Conservation (phyloP, 2,329 filamentous ascomycete species). For the Ascochyta lentis region DNA sequence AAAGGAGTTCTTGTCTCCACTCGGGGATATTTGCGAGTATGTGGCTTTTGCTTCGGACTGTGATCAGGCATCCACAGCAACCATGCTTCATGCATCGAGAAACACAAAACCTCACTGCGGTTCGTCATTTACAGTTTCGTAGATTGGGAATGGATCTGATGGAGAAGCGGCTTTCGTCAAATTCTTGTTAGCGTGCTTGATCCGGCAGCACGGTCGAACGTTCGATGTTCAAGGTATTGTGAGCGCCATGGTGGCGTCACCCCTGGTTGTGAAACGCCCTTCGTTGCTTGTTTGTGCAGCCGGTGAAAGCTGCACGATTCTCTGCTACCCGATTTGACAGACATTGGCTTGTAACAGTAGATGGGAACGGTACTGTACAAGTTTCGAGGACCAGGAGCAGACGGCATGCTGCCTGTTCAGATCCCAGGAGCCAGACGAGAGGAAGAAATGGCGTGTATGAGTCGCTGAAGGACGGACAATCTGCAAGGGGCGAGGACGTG, state of each 20-base stretch:
- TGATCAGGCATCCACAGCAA: too few species aligned
- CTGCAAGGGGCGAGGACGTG: neutral
- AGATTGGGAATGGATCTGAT: neutral
- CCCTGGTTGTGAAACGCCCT: slow-evolving; percentile 1
- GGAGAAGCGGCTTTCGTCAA: neutral
- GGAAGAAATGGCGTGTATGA: neutral
- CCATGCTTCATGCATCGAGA: neutral
- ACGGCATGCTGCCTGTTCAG: neutral
- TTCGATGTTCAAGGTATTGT: neutral
- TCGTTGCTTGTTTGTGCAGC: too few species aligned
- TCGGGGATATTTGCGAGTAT: neutral
- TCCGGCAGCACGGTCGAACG: neutral
- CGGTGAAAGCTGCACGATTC: too few species aligned
- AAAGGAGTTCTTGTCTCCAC: neutral
- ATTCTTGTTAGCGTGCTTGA: neutral
- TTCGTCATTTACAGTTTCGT: too few species aligned
- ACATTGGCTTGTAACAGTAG: too few species aligned
- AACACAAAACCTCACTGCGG: neutral
- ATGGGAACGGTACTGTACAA: too few species aligned
- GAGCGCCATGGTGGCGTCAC: neutral
- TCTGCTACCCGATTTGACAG: too few species aligned
- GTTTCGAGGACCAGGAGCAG: neutral
- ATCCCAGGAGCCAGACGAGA: too few species aligned
- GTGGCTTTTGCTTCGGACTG: neutral
- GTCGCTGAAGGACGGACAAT: neutral